Percentiles rank a stretch among this genome's conserved stretches.
phyloP scores from a whole-genome alignment of 1,284 basidiomycete genomes.

The Tilletia horrida region DNA sequence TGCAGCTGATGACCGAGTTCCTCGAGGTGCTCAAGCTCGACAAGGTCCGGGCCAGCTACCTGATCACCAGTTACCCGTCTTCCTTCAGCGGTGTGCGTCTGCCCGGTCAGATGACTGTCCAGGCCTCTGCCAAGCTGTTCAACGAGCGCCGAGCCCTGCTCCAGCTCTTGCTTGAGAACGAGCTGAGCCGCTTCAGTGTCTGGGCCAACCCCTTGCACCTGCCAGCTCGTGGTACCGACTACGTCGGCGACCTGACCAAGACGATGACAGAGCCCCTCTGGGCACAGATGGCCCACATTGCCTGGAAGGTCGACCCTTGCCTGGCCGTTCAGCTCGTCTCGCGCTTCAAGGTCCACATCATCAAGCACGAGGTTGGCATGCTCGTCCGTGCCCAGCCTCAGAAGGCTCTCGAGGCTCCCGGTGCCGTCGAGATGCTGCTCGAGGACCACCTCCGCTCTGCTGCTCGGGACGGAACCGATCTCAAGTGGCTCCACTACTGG shows the following conservation, averaged over 20 bases:
- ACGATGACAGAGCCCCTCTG: slow-evolving; percentile 66
- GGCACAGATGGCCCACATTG: slow-evolving; percentile 66
- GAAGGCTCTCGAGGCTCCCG: slow-evolving; percentile 70
- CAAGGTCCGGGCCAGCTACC: slow-evolving; percentile 60
- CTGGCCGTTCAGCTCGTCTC: slow-evolving; percentile 79
- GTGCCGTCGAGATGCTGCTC: slow-evolving; percentile 75
- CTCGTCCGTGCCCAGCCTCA: slow-evolving; percentile 72
- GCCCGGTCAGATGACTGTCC: slow-evolving; percentile 35
- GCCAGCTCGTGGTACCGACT: slow-evolving; percentile 62
- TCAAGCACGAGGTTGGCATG: slow-evolving; percentile 69
- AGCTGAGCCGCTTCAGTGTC: slow-evolving; percentile 77
- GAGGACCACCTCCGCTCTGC: slow-evolving; percentile 77
- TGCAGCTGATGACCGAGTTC: slow-evolving; percentile 81
- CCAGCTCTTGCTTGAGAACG: slow-evolving; percentile 80
- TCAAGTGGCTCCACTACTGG: slow-evolving; percentile 80
- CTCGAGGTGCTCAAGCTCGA: slow-evolving; percentile 73
- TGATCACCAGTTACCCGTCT: slow-evolving; percentile 39
- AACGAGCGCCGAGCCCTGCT: slow-evolving; percentile 56
- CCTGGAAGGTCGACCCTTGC: slow-evolving; percentile 79
- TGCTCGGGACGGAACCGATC: slow-evolving; percentile 33
- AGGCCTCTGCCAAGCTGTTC: slow-evolving; percentile 29
- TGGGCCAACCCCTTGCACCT: slow-evolving; percentile 88
- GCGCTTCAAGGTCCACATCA: slow-evolving; percentile 69
- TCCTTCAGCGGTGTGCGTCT: slow-evolving; percentile 31
- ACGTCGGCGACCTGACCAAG: slow-evolving; percentile 45